phyloP scores from a whole-genome alignment of 768 basidiomycete species.

The Xanthoconium stramineum region DNA sequence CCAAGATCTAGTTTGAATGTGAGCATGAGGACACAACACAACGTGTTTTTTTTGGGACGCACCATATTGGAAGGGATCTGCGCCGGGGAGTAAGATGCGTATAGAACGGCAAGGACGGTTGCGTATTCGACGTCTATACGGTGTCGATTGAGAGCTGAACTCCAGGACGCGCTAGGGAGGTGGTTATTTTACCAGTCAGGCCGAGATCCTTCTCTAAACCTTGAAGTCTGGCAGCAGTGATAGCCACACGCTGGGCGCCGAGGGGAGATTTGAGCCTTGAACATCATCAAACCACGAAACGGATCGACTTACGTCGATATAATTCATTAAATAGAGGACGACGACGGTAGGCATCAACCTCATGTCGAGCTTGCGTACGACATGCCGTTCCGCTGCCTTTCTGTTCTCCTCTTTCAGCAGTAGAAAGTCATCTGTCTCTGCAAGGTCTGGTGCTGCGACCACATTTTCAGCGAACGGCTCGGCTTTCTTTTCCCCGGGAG shows the following conservation, averaged over 20 bases:
- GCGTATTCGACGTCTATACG: slow-evolving; percentile 48
- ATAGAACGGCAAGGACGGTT: slow-evolving; percentile 50
- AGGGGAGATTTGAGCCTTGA: not conserved
- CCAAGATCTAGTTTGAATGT: slow-evolving; percentile 42
- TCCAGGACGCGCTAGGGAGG: not conserved
- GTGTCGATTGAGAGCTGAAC: not conserved
- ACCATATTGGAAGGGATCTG: slow-evolving; percentile 71
- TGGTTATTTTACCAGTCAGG: slow-evolving; percentile 24
- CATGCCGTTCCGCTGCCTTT: slow-evolving; percentile 17
- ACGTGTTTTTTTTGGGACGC: not conserved
- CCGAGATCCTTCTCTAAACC: slow-evolving; percentile 39
- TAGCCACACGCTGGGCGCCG: slow-evolving; percentile 31
- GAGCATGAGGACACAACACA: not conserved
- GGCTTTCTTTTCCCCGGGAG: not conserved
- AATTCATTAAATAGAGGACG: slow-evolving; percentile 25
- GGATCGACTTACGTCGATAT: slow-evolving; percentile 20
- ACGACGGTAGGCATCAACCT: slow-evolving; percentile 28
- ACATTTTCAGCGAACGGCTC: slow-evolving; percentile 9
- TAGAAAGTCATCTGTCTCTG: not conserved
- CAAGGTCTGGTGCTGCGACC: slow-evolving; percentile 5
- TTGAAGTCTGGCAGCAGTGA: slow-evolving; percentile 38
- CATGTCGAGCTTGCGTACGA: slow-evolving; percentile 27
- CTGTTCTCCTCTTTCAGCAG: slow-evolving; percentile 8
- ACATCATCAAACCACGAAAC: too few relatives aligned
- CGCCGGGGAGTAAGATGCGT: slow-evolving; percentile 58